Evolutionary conservation across 2,329 filamentous ascomycete species (phyloP), one percentile per base, ranked within the genome.

Genomic region (Colletotrichum somersetense): DNA sequence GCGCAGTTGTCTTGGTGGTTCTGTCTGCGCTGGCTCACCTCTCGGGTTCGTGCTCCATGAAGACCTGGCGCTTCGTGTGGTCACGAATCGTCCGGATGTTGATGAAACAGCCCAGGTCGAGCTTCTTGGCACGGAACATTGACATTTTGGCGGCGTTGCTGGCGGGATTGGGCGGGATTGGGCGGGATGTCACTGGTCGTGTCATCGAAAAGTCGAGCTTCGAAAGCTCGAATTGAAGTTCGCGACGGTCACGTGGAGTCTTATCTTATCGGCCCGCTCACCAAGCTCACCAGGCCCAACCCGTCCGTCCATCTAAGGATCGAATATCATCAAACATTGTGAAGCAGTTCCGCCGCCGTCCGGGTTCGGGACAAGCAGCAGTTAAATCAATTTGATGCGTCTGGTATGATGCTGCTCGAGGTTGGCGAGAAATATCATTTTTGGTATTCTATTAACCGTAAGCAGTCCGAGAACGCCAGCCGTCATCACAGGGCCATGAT

Each of bases 1-100:
- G n/a, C 8, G 12, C 26, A 12, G 16, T 20, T 26, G 44, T n/a
- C n/a, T n/a, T n/a, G n/a, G n/a, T n/a, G 30, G 30, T 52, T 14
- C 20, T 10, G 44, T 42, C 23, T 26, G 42, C 26, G 5, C 48
- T 18, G 58, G 56, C 50, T 74, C 86, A 97, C 95, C 96, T 92
- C 84, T 98, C 93, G 5, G 95, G 90, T 85, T 99, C 96, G 80
- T 92, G 86, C 80, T 94, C 88, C 80, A 92, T 93, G 79, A 95
- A 98, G 71, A 95, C 93, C 85, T 97, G 96, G 78, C 96, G 93
- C 89, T 98, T 99, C 67, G 95, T 95, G 85, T 98, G 94, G 83
- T 99, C 96, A 78, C 96, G 94, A 80, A 99, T 92, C 76, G 93
- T 89, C 76, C 92, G 92, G 81, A 92, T 90, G 80, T 98, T 98